Conservation (phyloP, 306 rosid genomes). For the Cicer pinnatifidum region DNA sequence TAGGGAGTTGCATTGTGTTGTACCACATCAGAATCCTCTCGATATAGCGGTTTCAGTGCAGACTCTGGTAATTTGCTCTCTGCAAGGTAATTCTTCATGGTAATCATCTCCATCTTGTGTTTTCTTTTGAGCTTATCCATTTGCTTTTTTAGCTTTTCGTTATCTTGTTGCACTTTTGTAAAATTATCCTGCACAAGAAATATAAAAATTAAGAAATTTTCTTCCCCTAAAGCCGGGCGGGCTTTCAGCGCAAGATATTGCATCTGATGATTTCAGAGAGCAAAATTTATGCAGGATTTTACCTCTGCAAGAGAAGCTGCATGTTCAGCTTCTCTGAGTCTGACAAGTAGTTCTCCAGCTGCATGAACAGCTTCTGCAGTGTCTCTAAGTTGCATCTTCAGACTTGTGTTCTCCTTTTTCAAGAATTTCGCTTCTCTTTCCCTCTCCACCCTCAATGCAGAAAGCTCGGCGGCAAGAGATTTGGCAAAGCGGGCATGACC, state of each 20-base stretch:
- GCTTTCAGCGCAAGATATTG: not conserved
- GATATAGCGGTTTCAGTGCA: slow-evolving; percentile 68
- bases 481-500: slow-evolving; percentile 88
- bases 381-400: slow-evolving; percentile 86
- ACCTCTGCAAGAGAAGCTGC: slow-evolving; percentile 82
- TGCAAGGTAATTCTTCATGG: slow-evolving; percentile 91
- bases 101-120: slow-evolving; percentile 92
- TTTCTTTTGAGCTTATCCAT: slow-evolving; percentile 85
- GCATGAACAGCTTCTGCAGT: slow-evolving; percentile 99
- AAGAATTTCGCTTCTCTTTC: slow-evolving; percentile 85
- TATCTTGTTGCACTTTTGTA: slow-evolving; percentile 64
- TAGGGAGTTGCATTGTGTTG: slow-evolving; percentile 45
- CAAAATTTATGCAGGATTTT: slow-evolving; percentile 27
- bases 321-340: slow-evolving; percentile 94
- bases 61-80: slow-evolving; percentile 89
- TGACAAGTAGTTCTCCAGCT: slow-evolving; percentile 92
- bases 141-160: slow-evolving; percentile 77
- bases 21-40: slow-evolving; percentile 61
- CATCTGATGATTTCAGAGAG: not conserved
- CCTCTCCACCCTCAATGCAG: slow-evolving; percentile 80
- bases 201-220: slow-evolving; percentile 1
- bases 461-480: slow-evolving; percentile 90
- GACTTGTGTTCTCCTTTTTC: slow-evolving; percentile 84
- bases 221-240: not conserved
- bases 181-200: slow-evolving; percentile 66